A percentile compares a stretch with the other conserved stretches of the same genome.
phyloP scores from a whole-genome alignment of 2,329 filamentous ascomycete genomes.

The Diplodia scrobiculata region DNA sequence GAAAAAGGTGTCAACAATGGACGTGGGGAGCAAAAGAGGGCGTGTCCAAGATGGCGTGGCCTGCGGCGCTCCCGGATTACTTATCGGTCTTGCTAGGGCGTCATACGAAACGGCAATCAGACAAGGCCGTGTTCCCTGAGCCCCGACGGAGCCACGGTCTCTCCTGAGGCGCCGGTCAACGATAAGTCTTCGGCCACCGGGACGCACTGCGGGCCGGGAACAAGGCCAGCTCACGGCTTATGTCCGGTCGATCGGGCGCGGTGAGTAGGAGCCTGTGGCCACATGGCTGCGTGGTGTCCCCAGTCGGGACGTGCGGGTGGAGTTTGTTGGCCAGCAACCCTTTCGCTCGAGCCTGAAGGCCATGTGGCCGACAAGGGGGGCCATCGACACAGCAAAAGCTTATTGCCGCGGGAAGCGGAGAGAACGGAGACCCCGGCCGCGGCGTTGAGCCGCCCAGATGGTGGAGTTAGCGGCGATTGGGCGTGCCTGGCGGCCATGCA shows the following conservation, averaged over 20 bases:
- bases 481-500: no score
- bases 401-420: background rate
- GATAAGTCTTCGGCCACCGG: background rate
- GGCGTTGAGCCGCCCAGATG: background rate
- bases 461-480: slow-evolving; percentile 19
- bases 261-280: slow-evolving; percentile 4
- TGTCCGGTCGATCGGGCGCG: slow-evolving; percentile 15
- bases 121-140: background rate
- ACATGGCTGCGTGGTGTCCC: slow-evolving; percentile 16
- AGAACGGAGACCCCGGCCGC: background rate
- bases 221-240: background rate
- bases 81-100: background rate
- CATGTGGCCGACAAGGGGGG: background rate
- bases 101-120: background rate
- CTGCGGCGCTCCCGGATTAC: background rate
- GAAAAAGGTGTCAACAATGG: no score
- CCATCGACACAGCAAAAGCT: background rate
- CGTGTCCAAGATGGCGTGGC: background rate
- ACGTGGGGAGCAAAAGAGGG: no score
- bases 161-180: background rate
- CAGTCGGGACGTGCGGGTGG: background rate
- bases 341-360: background rate
- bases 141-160: background rate
- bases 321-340: background rate
- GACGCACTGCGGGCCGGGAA: background rate